These are phyloP conservation scores for Zoysia pacifica DNA, from an alignment of 176 grass and related monocot genomes.

Conservation along the genomic window DNA sequence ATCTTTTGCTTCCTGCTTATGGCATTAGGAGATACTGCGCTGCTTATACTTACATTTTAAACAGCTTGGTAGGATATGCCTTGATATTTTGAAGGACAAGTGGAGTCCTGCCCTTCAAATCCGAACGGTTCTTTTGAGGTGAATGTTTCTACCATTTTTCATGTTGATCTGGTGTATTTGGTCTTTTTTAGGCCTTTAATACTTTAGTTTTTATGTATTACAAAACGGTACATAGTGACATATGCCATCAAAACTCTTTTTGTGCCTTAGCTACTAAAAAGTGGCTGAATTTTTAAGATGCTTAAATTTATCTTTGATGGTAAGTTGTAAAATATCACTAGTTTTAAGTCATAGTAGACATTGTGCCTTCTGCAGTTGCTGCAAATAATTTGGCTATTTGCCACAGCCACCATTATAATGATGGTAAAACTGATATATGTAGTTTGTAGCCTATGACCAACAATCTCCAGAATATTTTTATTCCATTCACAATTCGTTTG, in stretches of 20 bases:
- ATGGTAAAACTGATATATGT: neutral
- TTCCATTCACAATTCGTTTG: too few species aligned
- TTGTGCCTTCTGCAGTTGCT: neutral
- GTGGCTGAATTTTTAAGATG: neutral
- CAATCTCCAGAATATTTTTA: too few species aligned
- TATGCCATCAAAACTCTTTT: neutral
- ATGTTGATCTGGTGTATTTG: neutral
- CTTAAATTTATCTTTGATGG: neutral
- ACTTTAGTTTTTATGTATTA: neutral
- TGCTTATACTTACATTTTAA: constrained; percentile 34
- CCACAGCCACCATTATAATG: neutral
- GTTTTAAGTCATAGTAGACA: neutral
- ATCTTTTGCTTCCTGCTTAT: constrained; percentile 2
- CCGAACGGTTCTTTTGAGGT: constrained; percentile 87
- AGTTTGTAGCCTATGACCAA: too few species aligned
- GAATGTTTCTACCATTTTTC: constrained; percentile 28
- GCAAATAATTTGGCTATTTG: constrained; percentile 12
- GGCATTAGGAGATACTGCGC: neutral
- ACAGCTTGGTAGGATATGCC: constrained; percentile 97
- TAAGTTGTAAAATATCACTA: neutral
- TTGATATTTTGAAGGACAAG: constrained; percentile 93
- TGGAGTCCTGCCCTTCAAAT: constrained; percentile 92
- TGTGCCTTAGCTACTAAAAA: neutral
- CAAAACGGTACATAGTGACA: neutral
- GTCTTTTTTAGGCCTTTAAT: neutral